Evolutionary conservation across 305 asterid species (phyloP), one percentile per base, ranked within the genome.

Genomic region (Stenogyne calaminthoides): DNA sequence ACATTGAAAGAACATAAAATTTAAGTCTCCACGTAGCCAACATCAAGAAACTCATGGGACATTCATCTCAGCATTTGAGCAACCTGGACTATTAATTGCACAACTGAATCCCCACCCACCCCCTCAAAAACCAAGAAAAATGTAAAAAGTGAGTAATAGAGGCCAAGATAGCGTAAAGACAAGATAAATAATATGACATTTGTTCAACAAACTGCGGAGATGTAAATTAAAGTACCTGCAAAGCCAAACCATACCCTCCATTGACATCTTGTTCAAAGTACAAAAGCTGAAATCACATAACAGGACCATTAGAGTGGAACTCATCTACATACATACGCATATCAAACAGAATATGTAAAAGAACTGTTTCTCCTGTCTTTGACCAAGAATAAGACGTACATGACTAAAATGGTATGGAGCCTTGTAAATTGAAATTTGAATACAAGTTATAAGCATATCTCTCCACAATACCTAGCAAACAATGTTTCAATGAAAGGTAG

Each of bases 211-310:
- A 65, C 22, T 9, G 51, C n/a, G 14, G 52, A 72, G 73, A 68
- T n/a, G 46, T 51, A 62, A 67, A 74, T 0, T 69, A 64, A 36
- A 64, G 32, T 88, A 95, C 99, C 99, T 95, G 99, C 87, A 95
- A 88, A 37, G 97, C 99, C 82, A 95, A 76, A 42, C 99, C 97
- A 75, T 93, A 95, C 64, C 99, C 99, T 63, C 88, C 99, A 86
- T 87, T 86, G 64, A 78, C 84, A 77, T 95, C 99, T 79, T 91
- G 97, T 79, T 95, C 99, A 59, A 95, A 95, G 86, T 89, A 95
- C 66, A 95, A 82, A 60, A 95, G 97, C 99, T 95, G 97, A 82
- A 87, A 77, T 75, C 71, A 73, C 70, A 79, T 29, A 78, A 67
- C 37, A 71, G 44, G 54, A 72, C 75, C 57, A 51, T 83, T 64